These are phyloP conservation scores for Salix purpurea DNA, from an alignment of 345 rosid genomes.

Conservation along the genomic window DNA sequence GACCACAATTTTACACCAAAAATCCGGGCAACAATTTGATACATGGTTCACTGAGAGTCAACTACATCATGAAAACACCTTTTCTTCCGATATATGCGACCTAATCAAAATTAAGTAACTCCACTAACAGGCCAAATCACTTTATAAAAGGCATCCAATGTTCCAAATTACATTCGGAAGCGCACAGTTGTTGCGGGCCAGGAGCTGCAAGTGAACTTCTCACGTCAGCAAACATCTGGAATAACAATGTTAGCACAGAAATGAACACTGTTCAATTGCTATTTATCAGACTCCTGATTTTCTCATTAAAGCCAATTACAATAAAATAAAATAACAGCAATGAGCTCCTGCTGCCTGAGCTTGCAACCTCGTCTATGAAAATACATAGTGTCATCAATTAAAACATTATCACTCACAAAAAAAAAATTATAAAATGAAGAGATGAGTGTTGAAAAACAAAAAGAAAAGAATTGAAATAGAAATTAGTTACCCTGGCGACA, in stretches of 20 bases:
- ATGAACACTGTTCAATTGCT: not conserved
- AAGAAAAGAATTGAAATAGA: not conserved
- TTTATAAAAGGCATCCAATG: conserved; percentile 80
- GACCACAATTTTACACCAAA: not conserved
- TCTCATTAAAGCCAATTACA: not conserved
- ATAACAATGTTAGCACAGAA: not conserved
- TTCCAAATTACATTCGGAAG: conserved; percentile 90
- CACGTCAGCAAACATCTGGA: conserved; percentile 74
- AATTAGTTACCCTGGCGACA: conserved; percentile 60
- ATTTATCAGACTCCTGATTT: not conserved
- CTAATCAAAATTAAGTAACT: not conserved
- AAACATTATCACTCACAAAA: not conserved
- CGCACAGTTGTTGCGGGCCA: conserved; percentile 77
- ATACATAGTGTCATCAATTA: not conserved
- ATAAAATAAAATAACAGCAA: not conserved
- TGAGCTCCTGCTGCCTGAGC: conserved; percentile 85
- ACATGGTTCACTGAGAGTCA: not conserved
- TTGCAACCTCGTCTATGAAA: conserved; percentile 75
- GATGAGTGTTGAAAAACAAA: not conserved
- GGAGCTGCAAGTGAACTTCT: conserved; percentile 75
- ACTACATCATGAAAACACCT: not conserved
- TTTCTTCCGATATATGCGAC: not conserved
- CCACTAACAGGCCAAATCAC: conserved; percentile 73
- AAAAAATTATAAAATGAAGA: not conserved
- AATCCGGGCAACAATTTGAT: not conserved